Base-by-base conservation (phyloP, 176 grass and related monocot genomes). In the Calamus simplicifolius region DNA sequence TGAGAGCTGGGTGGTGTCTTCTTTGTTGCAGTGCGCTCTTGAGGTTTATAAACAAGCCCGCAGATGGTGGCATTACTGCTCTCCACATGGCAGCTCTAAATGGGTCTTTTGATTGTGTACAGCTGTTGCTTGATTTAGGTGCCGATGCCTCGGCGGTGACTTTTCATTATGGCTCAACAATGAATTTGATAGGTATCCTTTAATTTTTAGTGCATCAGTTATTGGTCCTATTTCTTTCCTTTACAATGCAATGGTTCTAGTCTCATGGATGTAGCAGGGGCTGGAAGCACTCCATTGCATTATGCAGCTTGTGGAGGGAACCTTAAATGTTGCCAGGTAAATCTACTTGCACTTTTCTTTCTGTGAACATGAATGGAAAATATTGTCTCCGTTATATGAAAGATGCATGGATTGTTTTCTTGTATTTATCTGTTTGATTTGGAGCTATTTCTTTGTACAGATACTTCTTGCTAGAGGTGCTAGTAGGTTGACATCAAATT, bases 231-330 rank as follows among this genome's bases (percentile, higher is more conserved):
- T 16, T 17, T n/a, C 6, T 8, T 67, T 18, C 7, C 28, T 21
- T 7, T 52, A 23, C 29, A 18, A n/a, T 5, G 7, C 5, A 66
- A 29, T 19, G 6, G 7, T 52, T 66, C 13, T 67, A 67, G 14
- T 54, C 15, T 55, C 2, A 35, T 52, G 17, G 61, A 56, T 79
- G 59, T 17, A 72, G 43, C 84, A 98, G 93, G 93, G 77, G 84
- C 87, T 69, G 81, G 87, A 70, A 98, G 87, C 53, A 98, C 87
- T 27, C 87, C 87, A 31, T 80, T 98, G 70, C 93, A 98, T 80
- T 98, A 85, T 57, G 87, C 93, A 67, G 87, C 87, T 1, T 81
- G 93, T 60, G 87, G 87, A 18, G 93, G 93, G 35, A 92, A 77
- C 69, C 58, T 70, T 54, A 86, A 92, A 57, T 98, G 93, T 76